Base-by-base conservation (phyloP, 2,329 filamentous ascomycete species). In the Colletotrichum sojae region DNA sequence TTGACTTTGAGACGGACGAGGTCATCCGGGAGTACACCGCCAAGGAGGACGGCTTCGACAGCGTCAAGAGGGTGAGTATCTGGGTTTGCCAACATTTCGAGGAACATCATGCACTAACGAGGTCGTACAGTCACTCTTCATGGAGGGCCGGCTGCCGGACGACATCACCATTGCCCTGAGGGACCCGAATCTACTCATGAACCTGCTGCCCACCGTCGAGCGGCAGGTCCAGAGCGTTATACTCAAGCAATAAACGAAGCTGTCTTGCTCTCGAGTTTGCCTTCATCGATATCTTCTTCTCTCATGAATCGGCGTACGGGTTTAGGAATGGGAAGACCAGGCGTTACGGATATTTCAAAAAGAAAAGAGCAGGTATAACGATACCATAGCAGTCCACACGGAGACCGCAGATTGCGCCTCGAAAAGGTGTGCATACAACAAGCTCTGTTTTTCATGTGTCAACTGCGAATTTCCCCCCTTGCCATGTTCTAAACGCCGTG, bases 1-100 rank as follows among this genome's bases (percentile, higher is more conserved):
- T 98, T 64, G 96, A 99, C 78, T 97, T 98, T 78, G 89, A 85
- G 49, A 90, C 87, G 18, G 89, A 91, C 58, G 89, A 93, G 76
- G 91, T 98, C 36, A 91, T 97, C 36, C 86, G 95, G 71, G 95
- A 99, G 81, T 98, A 97, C 76, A 93, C 93, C 20, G 91, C 92
- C n/a, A 91, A 92, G 78, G 95, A 99, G 83, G 92, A 92, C 59
- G 86, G 83, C 61, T 98, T 97, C 78, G 91, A 91, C 31, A 89
- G 90, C 40, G 90, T 97, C 12, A 91, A 91, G 78, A 85, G 86
- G 84, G 92, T 93, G 79, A 77, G 22, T 2, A 22, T 22, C 22
- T 22, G 22, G 22, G 22, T 22, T 22, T 22, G 4, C 22, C 22
- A 4, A 22, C 4, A 60, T 59, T 46, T 48, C 15, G 20, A 15